Evolutionary conservation across 495 filamentous ascomycete genomes (phyloP), one percentile per base, ranked within the genome.

Genomic region (Neurospora sp.): DNA sequence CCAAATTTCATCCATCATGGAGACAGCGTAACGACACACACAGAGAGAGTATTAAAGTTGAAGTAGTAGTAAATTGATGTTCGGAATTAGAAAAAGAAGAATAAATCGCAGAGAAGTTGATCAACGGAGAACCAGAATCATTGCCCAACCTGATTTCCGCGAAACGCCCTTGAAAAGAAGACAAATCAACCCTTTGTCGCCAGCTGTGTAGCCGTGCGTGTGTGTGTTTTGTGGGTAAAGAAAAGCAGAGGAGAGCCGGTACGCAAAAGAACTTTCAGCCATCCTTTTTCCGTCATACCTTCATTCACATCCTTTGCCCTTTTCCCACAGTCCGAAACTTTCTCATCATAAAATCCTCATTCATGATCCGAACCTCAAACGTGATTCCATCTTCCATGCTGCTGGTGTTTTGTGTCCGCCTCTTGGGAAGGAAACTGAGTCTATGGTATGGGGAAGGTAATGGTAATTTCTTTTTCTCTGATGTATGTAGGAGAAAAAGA

Each of bases 381-480:
- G 53, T 37, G 53, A 65, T 65, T 65, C 14, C 53, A 65, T 37
- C 53, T 65, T 65, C 53, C 53, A 37, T 17, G 27, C 27, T 65
- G 14, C 53, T 65, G 53, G 27, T 65, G 53, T 16, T 65, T 59
- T 8, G 53, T 65, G 14, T 65, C 53, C 53, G 14, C 31, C 53
- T 65, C 27, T 31, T 65, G 3, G 53, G 53, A 35, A 61, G 48
- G 53, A 17, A 65, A 65, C 14, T 31, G 27, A 61, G 53, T 65
- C 53, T 65, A 65, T 65, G 53, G 12, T 65, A 37, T 65, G 53
- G 53, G 27, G 73, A 65, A 70, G 16, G 20, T 35, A 41, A n/a
- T 70, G 45, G 45, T 61, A 35, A 40, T 73, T 27, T 70, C 44
- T 22, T 71, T 72, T 69, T 73, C 35, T 73, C 73, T 38, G 12